Base-by-base conservation (phyloP, 805 yeast genomes). In the Wickerhamomyces chaumierensis region DNA sequence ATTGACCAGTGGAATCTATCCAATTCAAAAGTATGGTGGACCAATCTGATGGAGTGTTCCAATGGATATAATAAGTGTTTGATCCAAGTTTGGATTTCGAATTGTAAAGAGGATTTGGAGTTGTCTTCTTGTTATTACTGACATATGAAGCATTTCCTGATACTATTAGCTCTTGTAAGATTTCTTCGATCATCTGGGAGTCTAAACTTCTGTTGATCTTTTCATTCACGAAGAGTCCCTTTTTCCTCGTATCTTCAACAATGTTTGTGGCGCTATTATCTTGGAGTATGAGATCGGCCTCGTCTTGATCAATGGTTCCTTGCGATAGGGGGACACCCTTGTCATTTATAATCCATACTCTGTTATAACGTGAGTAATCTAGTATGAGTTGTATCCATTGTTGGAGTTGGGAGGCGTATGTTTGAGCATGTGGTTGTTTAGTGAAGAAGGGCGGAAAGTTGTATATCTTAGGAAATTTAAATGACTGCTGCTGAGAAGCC, bases 391-490 rank as follows among this genome's bases (percentile, higher is more conserved):
- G 64, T 20, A 68, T 62, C 98, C 98, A 90, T 39, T 81, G 74
- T n/a, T 68, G 68, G 14, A 81, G 61, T 58, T 90, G 98, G 11
- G 85, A 78, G 23, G 71, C 68, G 63, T 83, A 74, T 2, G 92
- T 80, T 11, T 82, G 75, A 29, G 77, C 71, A 49, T 90, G 88
- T 18, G 92, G 87, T 60, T 90, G 98, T 43, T 75, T 69, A 8
- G 97, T 92, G 62, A 77, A 90, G 48, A 90, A 75, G 0, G 98
- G 98, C 5, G 96, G 96, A 57, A 87, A 90, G 31, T 74, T 65
- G 39, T 47, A 42, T 29, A 43, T 42, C 28, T 39, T 39, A 3
- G 51, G 48, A 34, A 38, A 44, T 28, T 31, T 35, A 35, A 43
- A 48, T 5, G 17, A 18, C 15, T 31, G 31, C 31, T 28, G 33